These are phyloP conservation scores for Suillus decipiens DNA, from an alignment of 768 basidiomycete genomes.

Conservation along the genomic window DNA sequence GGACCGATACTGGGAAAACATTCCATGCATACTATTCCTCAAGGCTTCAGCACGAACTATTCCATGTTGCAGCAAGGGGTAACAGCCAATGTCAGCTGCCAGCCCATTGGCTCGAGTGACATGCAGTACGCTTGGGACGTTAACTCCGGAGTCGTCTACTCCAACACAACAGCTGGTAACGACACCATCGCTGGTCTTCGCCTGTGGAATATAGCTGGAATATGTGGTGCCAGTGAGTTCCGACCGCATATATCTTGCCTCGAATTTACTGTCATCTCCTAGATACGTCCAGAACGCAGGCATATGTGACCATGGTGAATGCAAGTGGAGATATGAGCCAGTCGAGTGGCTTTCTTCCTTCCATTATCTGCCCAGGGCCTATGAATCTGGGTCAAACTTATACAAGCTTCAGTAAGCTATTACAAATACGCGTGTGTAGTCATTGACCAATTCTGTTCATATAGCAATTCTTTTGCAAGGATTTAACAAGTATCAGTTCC, in stretches of 20 bases:
- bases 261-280: background rate
- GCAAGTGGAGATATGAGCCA: background rate
- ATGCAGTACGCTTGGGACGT: background rate
- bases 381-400: background rate
- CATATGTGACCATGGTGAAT: conserved; percentile 12
- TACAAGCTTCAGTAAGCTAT: conserved; percentile 8
- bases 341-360: conserved; percentile 2
- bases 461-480: conserved; percentile 10
- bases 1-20: background rate
- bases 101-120: background rate
- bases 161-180: background rate
- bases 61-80: conserved; percentile 9
- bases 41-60: conserved; percentile 8
- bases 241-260: background rate
- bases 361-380: conserved; percentile 15
- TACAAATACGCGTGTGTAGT: background rate
- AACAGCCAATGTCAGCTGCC: conserved; percentile 8
- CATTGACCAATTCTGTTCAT: background rate
- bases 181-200: background rate
- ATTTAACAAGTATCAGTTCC: background rate
- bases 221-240: conserved; percentile 8
- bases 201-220: conserved; percentile 8
- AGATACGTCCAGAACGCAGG: background rate
- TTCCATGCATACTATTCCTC: background rate
- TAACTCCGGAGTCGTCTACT: background rate